Evolutionary conservation across 805 yeast species (phyloP).

Genomic region (Schwanniomyces yamadae): DNA sequence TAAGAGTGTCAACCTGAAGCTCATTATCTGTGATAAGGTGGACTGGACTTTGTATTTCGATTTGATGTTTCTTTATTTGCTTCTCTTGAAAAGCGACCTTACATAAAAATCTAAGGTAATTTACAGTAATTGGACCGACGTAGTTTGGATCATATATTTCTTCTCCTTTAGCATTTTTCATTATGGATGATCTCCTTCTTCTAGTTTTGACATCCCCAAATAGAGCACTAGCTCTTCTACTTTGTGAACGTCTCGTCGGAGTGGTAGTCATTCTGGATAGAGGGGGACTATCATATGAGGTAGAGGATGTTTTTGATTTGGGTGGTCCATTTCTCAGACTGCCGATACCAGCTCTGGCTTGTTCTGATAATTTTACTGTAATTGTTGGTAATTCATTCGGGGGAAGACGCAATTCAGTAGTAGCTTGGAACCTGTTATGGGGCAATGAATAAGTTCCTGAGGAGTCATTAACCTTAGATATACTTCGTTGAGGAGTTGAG

Average conservation of each 20-base stretch:
- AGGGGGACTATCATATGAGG: slow-evolving; percentile 6
- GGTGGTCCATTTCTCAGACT: too few species aligned
- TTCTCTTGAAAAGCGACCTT: slow-evolving; percentile 19
- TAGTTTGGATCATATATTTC: slow-evolving; percentile 28
- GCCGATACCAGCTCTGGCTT: background rate
- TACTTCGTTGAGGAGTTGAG: slow-evolving; percentile 16
- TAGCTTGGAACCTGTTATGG: too few species aligned
- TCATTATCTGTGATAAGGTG: background rate
- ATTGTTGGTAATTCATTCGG: slow-evolving; percentile 9
- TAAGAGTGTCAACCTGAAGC: too few species aligned
- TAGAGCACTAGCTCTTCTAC: slow-evolving; percentile 9
- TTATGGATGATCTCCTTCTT: slow-evolving; percentile 28
- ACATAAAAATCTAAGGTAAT: slow-evolving; percentile 36
- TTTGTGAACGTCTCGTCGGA: slow-evolving; percentile 9
- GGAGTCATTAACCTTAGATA: slow-evolving; percentile 2
- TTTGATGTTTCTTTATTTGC: background rate
- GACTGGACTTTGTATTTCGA: background rate
- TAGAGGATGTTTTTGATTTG: slow-evolving; percentile 5
- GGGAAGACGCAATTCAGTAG: slow-evolving; percentile 11
- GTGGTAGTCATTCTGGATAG: slow-evolving; percentile 6
- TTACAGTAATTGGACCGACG: slow-evolving; percentile 37
- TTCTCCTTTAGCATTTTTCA: slow-evolving; percentile 21
- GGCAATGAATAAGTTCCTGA: slow-evolving; percentile 8
- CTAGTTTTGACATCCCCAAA: slow-evolving; percentile 5
- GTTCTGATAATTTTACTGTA: slow-evolving; percentile 7